Percentiles rank a stretch among this genome's conserved stretches.
Conservation (phyloP, 129 eudicot genomes). For the Flaveria trinervia region DNA sequence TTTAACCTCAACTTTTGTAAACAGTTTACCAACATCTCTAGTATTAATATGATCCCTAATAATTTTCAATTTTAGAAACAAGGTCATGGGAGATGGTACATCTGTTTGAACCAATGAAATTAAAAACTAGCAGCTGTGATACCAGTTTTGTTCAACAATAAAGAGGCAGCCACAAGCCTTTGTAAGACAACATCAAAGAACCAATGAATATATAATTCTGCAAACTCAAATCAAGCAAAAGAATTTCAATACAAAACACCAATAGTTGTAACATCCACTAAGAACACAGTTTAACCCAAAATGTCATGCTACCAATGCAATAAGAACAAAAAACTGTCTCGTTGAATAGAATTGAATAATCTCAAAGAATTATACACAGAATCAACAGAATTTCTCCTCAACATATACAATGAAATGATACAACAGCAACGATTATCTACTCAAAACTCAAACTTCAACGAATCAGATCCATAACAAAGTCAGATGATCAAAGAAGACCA, state of each 20-base stretch:
- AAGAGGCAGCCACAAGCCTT: background rate
- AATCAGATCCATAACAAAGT: background rate
- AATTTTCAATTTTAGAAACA: background rate
- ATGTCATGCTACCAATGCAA: background rate
- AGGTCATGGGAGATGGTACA: too few relatives aligned
- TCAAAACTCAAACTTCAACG: slow-evolving; percentile 16
- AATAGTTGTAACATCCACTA: background rate
- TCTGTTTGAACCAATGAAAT: too few relatives aligned
- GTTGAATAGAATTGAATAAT: background rate
- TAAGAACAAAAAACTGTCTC: background rate
- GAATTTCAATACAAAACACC: too few relatives aligned
- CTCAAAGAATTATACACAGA: slow-evolving; percentile 21
- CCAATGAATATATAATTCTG: too few relatives aligned
- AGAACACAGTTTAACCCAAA: background rate
- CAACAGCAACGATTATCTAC: background rate
- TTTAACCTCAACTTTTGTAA: too few relatives aligned
- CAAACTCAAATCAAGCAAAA: too few relatives aligned
- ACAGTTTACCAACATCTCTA: too few relatives aligned
- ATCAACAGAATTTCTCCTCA: slow-evolving; percentile 20
- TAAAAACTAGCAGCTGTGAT: background rate
- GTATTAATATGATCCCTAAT: background rate
- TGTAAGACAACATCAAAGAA: background rate
- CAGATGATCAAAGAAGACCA: slow-evolving; percentile 42
- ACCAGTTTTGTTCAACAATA: background rate
- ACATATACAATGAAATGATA: slow-evolving; percentile 31